These are phyloP conservation scores for Omphalotus guepiniiformis DNA, from an alignment of 768 basidiomycete species.

Conservation along the genomic window DNA sequence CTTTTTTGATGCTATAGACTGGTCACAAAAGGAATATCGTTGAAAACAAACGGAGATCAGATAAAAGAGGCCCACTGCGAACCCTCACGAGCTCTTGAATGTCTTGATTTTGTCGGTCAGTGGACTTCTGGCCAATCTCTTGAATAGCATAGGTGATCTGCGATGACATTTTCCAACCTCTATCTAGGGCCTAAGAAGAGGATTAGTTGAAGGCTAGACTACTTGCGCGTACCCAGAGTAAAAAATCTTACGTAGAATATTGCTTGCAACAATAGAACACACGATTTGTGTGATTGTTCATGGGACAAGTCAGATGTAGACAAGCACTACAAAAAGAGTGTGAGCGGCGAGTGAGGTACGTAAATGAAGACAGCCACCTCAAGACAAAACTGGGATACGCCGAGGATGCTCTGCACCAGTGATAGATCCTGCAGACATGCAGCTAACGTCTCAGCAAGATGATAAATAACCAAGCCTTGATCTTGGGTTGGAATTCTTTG, in stretches of 20 bases:
- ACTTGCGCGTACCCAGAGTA: too few species aligned
- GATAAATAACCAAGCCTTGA: conserved; percentile 41
- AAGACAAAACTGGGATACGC: conserved; percentile 44
- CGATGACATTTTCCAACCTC: conserved; percentile 39
- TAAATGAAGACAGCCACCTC: conserved; percentile 34
- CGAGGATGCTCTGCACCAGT: conserved; percentile 35
- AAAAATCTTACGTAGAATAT: conserved; percentile 41
- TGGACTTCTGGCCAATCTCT: conserved; percentile 22
- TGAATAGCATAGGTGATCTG: conserved; percentile 33
- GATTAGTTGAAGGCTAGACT: conserved; percentile 9
- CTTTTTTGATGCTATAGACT: background rate
- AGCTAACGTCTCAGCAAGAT: conserved; percentile 40
- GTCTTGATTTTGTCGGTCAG: conserved; percentile 22
- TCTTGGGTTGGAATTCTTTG: conserved; percentile 40
- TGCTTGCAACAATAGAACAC: conserved; percentile 38
- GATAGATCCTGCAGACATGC: conserved; percentile 29
- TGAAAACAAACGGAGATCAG: background rate
- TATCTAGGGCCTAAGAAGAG: conserved; percentile 28
- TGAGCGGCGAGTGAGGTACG: background rate
- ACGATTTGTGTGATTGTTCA: conserved; percentile 23
- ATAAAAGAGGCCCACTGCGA: conserved; percentile 43
- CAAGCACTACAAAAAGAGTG: background rate
- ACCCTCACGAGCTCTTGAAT: conserved; percentile 49
- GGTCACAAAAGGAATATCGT: background rate
- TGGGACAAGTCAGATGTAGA: background rate